Evolutionary conservation across 2,329 filamentous ascomycete genomes (phyloP), one percentile per base, ranked within the genome.

Genomic region (Pseudopyricularia cyperi): DNA sequence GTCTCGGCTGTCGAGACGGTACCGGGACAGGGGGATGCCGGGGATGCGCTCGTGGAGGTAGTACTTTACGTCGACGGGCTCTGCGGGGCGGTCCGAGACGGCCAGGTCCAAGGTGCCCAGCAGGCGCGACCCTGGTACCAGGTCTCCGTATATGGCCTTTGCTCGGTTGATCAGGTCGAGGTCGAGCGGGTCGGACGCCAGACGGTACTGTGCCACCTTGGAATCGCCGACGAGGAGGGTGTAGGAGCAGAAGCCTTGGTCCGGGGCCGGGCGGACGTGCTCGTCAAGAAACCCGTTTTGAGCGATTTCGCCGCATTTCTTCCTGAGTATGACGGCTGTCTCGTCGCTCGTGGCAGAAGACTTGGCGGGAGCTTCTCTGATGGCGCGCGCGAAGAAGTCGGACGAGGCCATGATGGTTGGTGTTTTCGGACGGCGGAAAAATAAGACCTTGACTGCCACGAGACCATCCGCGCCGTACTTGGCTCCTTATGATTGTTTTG

Each of bases 181-280:
- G 52, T 77, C 65, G 8, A 78, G 61, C 34, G 57, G 62, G 57
- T 75, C 71, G 3, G 59, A 61, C 1, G 56, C 46, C 7, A 74
- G 73, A 3, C 75, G 69, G 54, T 78, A 76, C 58, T 79, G 75
- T 4, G 77, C 56, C 47, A 75, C 60, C 12, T 55, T 58, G n/a
- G 65, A 58, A 4, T 62, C 55, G 9, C 66, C 66, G 15, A 73
- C 61, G 24, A 65, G 60, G 7, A 77, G 55, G 0, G 75, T 77
- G 56, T 76, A 71, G 2, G 74, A 77, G 56, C 75, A 79, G 55
- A 73, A 75, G 17, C 74, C 75, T 56, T 77, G 75, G 5, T 64
- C 64, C 7, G 64, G 57, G 7, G 64, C 63, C 3, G 68, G 63
- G 3, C 57, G 55, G 26, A 71, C 59, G 3, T 8, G 15, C 33